These are phyloP conservation scores for Linum tenue DNA, from an alignment of 345 rosid genomes.

Conservation along the genomic window DNA sequence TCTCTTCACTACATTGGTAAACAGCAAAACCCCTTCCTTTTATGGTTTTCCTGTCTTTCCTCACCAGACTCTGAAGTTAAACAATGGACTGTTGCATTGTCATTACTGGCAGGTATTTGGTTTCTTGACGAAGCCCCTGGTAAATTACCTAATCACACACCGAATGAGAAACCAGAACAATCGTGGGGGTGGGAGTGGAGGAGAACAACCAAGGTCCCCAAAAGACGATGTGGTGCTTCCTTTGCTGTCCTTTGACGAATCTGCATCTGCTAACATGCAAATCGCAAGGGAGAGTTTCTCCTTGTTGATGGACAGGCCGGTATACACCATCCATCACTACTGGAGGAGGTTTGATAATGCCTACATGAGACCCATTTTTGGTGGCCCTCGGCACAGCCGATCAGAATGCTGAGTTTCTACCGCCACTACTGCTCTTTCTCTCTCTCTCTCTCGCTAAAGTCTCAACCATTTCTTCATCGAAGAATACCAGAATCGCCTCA, in stretches of 20 bases:
- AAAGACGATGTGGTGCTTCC: conserved; percentile 50
- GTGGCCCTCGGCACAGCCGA: conserved; percentile 42
- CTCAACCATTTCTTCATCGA: background rate
- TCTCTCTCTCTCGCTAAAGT: background rate
- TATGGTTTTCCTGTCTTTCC: background rate
- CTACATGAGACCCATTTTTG: conserved; percentile 85
- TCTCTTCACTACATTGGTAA: conserved; percentile 66
- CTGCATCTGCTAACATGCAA: conserved; percentile 50
- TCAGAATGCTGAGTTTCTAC: conserved; percentile 32
- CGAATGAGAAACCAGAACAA: conserved; percentile 5
- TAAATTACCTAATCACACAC: conserved; percentile 42
- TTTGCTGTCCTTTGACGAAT: conserved; percentile 57
- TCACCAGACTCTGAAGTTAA: background rate
- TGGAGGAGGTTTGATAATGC: conserved; percentile 80
- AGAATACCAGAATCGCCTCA: too few relatives aligned
- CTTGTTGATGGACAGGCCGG: conserved; percentile 70
- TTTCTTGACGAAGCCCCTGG: conserved; percentile 73
- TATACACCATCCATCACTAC: conserved; percentile 63
- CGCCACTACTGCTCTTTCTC: background rate
- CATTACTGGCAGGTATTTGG: conserved; percentile 59
- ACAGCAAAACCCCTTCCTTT: background rate
- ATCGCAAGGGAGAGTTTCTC: conserved; percentile 68
- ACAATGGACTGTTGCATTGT: background rate
- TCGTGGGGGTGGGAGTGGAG: conserved; percentile 8
- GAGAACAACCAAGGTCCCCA: conserved; percentile 28